Conservation (phyloP, 2,329 filamentous ascomycete species). For the Aspergillus pseudotamarii region DNA sequence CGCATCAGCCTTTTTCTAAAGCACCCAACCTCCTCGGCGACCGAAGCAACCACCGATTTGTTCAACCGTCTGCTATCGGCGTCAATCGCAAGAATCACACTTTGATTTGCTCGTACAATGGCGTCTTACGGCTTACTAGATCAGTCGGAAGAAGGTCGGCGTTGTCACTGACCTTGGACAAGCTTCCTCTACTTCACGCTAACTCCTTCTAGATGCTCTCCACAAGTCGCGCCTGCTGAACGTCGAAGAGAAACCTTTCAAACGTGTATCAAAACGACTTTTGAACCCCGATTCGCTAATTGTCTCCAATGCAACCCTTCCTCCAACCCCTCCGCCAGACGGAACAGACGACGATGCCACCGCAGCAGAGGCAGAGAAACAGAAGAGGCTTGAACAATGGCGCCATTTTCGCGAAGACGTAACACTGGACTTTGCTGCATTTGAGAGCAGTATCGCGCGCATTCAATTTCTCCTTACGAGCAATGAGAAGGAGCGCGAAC, state of each 20-base stretch:
- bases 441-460: slow-evolving; percentile 82
- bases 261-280: slow-evolving; percentile 81
- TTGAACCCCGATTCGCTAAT: slow-evolving; percentile 69
- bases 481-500: slow-evolving; percentile 79
- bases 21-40: slow-evolving; percentile 17
- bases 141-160: slow-evolving; percentile 61
- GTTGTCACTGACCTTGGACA: slow-evolving; percentile 9
- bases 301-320: slow-evolving; percentile 56
- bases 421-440: slow-evolving; percentile 82
- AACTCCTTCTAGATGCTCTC: slow-evolving; percentile 64
- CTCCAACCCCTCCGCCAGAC: slow-evolving; percentile 70
- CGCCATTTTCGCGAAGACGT: slow-evolving; percentile 80
- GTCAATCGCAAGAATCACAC: slow-evolving; percentile 2
- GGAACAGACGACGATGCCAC: slow-evolving; percentile 46
- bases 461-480: slow-evolving; percentile 84
- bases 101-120: slow-evolving; percentile 43
- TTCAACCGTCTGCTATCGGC: slow-evolving; percentile 2
- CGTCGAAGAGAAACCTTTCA: slow-evolving; percentile 91
- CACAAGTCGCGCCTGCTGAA: slow-evolving; percentile 85
- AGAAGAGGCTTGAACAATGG: slow-evolving; percentile 58
- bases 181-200: slow-evolving; percentile 16
- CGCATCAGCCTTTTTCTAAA: slow-evolving; percentile 18
- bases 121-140: slow-evolving; percentile 68
- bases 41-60: slow-evolving; percentile 13
- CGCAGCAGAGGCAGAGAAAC: slow-evolving; percentile 51